These are phyloP conservation scores for Aspergillus sp. DNA, from an alignment of 2,329 filamentous ascomycete species.

Conservation along the genomic window DNA sequence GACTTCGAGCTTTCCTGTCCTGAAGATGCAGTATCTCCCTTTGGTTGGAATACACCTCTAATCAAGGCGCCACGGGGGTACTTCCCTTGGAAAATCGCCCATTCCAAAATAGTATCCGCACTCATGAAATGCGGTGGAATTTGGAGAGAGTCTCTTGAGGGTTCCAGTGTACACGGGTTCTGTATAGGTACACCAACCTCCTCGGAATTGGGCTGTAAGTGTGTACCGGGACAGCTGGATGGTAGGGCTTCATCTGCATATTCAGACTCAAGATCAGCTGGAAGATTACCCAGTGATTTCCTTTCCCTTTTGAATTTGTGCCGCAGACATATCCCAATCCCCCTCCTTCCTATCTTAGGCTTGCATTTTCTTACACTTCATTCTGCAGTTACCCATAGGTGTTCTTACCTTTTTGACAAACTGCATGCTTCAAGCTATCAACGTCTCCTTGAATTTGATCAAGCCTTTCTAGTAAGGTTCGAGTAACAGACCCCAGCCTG, in stretches of 20 bases:
- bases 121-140: constrained; percentile 20
- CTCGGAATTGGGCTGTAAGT: constrained; percentile 1
- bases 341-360: too few species aligned
- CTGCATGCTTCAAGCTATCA: too few species aligned
- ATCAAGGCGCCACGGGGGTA: constrained; percentile 15
- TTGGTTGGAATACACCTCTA: constrained; percentile 11
- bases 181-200: constrained; percentile 1
- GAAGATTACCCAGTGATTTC: not conserved
- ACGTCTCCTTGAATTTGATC: too few species aligned
- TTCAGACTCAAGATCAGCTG: not conserved
- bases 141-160: constrained; percentile 16
- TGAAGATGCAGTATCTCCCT: too few species aligned
- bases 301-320: constrained; percentile 1
- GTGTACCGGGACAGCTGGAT: not conserved
- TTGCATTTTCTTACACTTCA: too few species aligned
- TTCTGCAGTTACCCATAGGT: too few species aligned
- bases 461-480: constrained; percentile 4
- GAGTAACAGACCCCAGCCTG: constrained; percentile 1
- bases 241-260: not conserved
- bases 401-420: too few species aligned
- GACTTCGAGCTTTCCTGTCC: too few species aligned
- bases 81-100: constrained; percentile 18
- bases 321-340: constrained; percentile 9
- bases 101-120: constrained; percentile 21
- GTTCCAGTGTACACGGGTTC: constrained; percentile 1